Evolutionary conservation across 805 yeast species (phyloP).

Genomic region (Danielia reshetovae): DNA sequence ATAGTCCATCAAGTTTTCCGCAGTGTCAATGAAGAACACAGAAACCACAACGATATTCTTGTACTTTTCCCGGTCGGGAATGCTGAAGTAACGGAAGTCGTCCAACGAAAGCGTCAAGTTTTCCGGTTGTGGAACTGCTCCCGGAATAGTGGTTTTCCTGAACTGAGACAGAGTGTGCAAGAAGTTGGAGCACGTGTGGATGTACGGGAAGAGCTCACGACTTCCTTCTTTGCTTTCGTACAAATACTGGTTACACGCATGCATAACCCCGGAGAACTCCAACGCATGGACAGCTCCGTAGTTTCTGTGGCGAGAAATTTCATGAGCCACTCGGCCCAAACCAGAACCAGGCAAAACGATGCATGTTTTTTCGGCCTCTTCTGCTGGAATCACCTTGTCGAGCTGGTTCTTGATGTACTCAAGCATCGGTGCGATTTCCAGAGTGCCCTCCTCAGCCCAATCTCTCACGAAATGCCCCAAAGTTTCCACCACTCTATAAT

Average conservation of each 20-base stretch:
- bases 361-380: slow-evolving; percentile 36
- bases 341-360: slow-evolving; percentile 88
- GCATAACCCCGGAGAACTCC: slow-evolving; percentile 77
- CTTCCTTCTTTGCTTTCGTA: slow-evolving; percentile 25
- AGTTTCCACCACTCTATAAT: slow-evolving; percentile 56
- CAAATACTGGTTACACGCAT: slow-evolving; percentile 58
- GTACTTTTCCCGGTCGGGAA: slow-evolving; percentile 23
- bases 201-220: slow-evolving; percentile 18
- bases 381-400: slow-evolving; percentile 21
- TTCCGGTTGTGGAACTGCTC: slow-evolving; percentile 33
- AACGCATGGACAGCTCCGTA: slow-evolving; percentile 60
- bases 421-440: slow-evolving; percentile 52
- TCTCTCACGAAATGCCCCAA: slow-evolving; percentile 77
- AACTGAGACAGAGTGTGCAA: slow-evolving; percentile 44
- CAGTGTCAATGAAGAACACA: slow-evolving; percentile 87
- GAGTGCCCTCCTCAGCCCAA: slow-evolving; percentile 53
- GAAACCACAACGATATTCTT: slow-evolving; percentile 56
- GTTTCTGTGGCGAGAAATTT: slow-evolving; percentile 42
- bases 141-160: slow-evolving; percentile 36
- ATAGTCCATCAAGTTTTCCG: slow-evolving; percentile 78
- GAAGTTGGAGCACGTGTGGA: slow-evolving; percentile 71
- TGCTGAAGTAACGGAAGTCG: slow-evolving; percentile 58
- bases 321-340: slow-evolving; percentile 71
- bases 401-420: slow-evolving; percentile 48
- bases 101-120: slow-evolving; percentile 50